Conservation (phyloP, 2,329 filamentous ascomycete genomes). For the Cercospora sp. region DNA sequence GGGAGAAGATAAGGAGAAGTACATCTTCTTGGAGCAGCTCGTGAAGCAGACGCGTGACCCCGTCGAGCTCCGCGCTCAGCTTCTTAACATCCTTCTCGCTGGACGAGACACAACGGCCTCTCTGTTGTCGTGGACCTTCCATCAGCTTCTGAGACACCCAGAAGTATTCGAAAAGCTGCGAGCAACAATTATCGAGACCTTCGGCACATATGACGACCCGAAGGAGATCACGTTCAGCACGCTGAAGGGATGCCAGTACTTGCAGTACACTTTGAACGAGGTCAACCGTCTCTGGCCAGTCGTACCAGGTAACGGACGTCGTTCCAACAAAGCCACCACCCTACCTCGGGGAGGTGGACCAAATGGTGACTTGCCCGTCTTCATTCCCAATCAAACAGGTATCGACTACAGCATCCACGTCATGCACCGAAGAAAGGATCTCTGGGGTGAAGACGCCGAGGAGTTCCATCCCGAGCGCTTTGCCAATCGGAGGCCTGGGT, state of each 20-base stretch:
- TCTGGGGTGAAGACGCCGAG: slow-evolving; percentile 45
- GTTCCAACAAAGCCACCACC: slow-evolving; percentile 69
- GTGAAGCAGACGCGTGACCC: slow-evolving; percentile 50
- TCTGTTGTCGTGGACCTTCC: slow-evolving; percentile 56
- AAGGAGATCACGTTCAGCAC: slow-evolving; percentile 54
- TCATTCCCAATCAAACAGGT: slow-evolving; percentile 36
- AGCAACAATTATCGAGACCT: slow-evolving; percentile 49
- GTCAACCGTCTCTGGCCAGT: slow-evolving; percentile 71
- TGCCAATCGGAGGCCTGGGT: slow-evolving; percentile 30
- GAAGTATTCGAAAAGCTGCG: slow-evolving; percentile 52
- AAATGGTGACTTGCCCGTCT: slow-evolving; percentile 58
- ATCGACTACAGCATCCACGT: slow-evolving; percentile 40
- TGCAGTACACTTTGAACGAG: slow-evolving; percentile 52
- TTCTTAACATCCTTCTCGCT: slow-evolving; percentile 68
- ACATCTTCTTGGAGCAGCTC: slow-evolving; percentile 51
- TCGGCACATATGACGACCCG: slow-evolving; percentile 49
- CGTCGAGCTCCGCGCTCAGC: slow-evolving; percentile 46
- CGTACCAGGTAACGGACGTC: slow-evolving; percentile 76
- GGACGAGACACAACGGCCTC: slow-evolving; percentile 59
- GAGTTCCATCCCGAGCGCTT: slow-evolving; percentile 43
- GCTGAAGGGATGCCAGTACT: slow-evolving; percentile 72
- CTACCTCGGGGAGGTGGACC: slow-evolving; percentile 64
- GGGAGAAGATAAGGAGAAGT: slow-evolving; percentile 39
- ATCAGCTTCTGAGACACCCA: slow-evolving; percentile 55
- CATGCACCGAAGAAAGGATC: slow-evolving; percentile 42